Conservation (phyloP, 768 basidiomycete species). For the Gelatoporia subvermispora region DNA sequence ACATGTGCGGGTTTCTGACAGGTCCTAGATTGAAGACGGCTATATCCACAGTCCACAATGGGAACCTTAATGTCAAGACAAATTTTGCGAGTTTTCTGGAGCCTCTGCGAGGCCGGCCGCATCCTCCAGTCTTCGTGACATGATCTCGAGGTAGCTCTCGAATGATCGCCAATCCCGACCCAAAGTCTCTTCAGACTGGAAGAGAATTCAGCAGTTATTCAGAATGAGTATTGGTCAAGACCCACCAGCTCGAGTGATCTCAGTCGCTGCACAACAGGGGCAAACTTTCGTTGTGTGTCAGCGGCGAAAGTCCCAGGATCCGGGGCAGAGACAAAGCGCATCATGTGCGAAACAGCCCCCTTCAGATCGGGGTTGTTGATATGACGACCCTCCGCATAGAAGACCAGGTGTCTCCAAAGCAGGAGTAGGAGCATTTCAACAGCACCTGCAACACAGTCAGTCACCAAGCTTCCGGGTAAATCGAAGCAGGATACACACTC, state of each 20-base stretch:
- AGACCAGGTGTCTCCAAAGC: slow-evolving; percentile 74
- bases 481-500: slow-evolving; percentile 39
- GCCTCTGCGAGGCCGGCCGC: slow-evolving; percentile 49
- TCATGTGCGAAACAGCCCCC: slow-evolving; percentile 37
- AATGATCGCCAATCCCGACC: slow-evolving; percentile 56
- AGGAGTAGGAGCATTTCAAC: slow-evolving; percentile 77
- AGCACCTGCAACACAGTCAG: slow-evolving; percentile 39
- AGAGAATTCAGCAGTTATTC: slow-evolving; percentile 12
- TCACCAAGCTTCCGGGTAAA: neutral
- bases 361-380: slow-evolving; percentile 37
- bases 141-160: slow-evolving; percentile 70
- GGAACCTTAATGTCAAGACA: too few relatives aligned
- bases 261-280: slow-evolving; percentile 50
- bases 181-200: slow-evolving; percentile 31
- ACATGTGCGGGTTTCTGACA: too few relatives aligned
- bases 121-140: slow-evolving; percentile 67
- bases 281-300: slow-evolving; percentile 52
- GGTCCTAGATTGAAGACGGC: too few relatives aligned
- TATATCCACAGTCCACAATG: too few relatives aligned
- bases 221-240: slow-evolving; percentile 10
- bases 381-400: slow-evolving; percentile 47
- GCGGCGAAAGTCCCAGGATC: slow-evolving; percentile 54
- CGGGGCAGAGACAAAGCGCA: slow-evolving; percentile 53
- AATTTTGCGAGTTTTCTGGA: slow-evolving; percentile 1
- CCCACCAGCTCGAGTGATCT: slow-evolving; percentile 47